These are phyloP conservation scores for Sophora flavescens DNA, from an alignment of 306 rosid species.

Conservation along the genomic window DNA sequence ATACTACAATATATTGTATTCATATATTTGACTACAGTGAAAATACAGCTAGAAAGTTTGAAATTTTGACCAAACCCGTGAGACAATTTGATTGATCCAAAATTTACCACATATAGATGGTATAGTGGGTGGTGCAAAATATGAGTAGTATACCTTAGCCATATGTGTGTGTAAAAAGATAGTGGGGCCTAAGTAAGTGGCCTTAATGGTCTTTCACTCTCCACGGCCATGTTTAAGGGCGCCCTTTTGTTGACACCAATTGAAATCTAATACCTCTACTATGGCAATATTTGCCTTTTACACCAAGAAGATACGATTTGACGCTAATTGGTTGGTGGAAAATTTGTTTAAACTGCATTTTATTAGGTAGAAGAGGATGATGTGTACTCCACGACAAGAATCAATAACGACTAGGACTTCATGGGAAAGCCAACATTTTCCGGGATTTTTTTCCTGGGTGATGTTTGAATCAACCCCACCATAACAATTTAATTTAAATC, in stretches of 20 bases:
- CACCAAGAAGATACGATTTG: background rate
- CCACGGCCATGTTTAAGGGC: no score
- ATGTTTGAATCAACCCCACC: conserved; percentile 48
- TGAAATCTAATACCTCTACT: conserved; percentile 5
- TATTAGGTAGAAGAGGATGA: conserved; percentile 39
- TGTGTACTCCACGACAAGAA: conserved; percentile 57
- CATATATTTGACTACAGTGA: no score
- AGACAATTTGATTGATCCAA: no score
- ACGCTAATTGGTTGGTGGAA: conserved; percentile 32
- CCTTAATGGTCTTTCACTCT: no score
- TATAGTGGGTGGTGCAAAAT: no score
- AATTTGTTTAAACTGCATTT: conserved; percentile 47
- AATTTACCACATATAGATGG: no score
- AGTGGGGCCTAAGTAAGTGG: no score
- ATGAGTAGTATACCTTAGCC: no score
- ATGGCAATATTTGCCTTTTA: conserved; percentile 30
- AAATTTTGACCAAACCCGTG: no score
- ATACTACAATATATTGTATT: no score
- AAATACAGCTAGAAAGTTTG: no score
- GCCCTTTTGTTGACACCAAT: conserved; percentile 20
- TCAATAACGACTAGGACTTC: conserved; percentile 16
- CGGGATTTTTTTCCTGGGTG: conserved; percentile 52
- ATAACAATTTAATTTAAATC: conserved; percentile 33
- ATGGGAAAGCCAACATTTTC: conserved; percentile 51
- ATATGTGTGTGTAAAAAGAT: no score